Conservation (phyloP, 805 yeast species). For the Teunomyces cretensis region DNA sequence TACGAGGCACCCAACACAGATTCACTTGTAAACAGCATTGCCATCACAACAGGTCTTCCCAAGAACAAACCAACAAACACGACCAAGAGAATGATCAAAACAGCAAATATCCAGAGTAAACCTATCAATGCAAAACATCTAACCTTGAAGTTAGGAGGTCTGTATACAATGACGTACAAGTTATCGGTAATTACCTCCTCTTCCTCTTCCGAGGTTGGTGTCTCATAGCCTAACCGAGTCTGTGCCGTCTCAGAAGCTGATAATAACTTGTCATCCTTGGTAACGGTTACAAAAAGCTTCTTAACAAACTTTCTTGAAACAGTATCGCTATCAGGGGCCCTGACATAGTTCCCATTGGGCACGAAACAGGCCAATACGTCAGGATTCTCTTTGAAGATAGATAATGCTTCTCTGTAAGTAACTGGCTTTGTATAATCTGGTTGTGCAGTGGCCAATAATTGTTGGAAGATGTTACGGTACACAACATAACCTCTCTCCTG, state of each 20-base stretch:
- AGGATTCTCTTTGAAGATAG: slow-evolving; percentile 43
- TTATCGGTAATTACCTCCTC: slow-evolving; percentile 42
- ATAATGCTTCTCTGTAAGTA: slow-evolving; percentile 43
- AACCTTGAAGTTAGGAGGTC: slow-evolving; percentile 73
- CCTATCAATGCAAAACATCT: slow-evolving; percentile 53
- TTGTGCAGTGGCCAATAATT: slow-evolving; percentile 35
- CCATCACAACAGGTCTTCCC: slow-evolving; percentile 23
- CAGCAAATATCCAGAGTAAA: slow-evolving; percentile 49
- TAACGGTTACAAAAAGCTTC: slow-evolving; percentile 76
- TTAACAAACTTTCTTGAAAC: slow-evolving; percentile 64
- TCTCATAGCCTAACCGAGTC: slow-evolving; percentile 20
- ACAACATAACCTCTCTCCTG: slow-evolving; percentile 69
- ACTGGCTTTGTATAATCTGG: slow-evolving; percentile 65
- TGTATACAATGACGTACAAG: slow-evolving; percentile 73
- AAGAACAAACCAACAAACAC: slow-evolving; percentile 22
- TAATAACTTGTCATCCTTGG: slow-evolving; percentile 68
- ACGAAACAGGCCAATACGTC: slow-evolving; percentile 57
- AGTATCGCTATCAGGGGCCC: slow-evolving; percentile 86
- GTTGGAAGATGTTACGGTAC: slow-evolving; percentile 51
- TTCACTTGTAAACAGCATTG: not conserved
- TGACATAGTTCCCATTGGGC: slow-evolving; percentile 76
- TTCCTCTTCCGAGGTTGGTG: slow-evolving; percentile 41
- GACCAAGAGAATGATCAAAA: slow-evolving; percentile 24
- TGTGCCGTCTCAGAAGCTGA: slow-evolving; percentile 17
- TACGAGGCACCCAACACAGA: not conserved